Evolutionary conservation across 345 rosid species (phyloP).

Genomic region (Litchi chinensis): DNA sequence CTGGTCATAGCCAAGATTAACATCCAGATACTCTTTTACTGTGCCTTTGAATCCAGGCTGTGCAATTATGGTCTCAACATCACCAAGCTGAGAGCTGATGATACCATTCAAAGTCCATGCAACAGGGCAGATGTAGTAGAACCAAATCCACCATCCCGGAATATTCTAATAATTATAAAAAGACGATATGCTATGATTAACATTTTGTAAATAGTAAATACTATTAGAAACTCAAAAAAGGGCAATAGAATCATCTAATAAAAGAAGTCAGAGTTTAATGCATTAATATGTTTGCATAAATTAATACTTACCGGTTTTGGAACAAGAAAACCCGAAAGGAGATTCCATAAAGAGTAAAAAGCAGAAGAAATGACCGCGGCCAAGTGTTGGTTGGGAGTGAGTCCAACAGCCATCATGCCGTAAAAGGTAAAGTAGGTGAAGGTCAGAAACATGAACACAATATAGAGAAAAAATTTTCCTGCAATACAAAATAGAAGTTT

Average conservation of each 20-base stretch:
- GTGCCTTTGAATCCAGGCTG: slow-evolving; percentile 59
- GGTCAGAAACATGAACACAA: slow-evolving; percentile 45
- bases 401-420: slow-evolving; percentile 85
- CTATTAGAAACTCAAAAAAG: too few species aligned
- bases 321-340: slow-evolving; percentile 83
- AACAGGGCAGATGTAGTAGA: slow-evolving; percentile 78
- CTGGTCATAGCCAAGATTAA: slow-evolving; percentile 45
- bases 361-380: slow-evolving; percentile 71
- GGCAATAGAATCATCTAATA: too few species aligned
- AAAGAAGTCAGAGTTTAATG: too few species aligned
- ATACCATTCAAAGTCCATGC: slow-evolving; percentile 86
- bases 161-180: slow-evolving; percentile 47
- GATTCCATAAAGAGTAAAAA: slow-evolving; percentile 87
- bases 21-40: slow-evolving; percentile 62
- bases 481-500: background rate
- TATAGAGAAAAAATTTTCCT: slow-evolving; percentile 56
- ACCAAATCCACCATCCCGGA: slow-evolving; percentile 98
- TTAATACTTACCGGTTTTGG: background rate
- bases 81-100: slow-evolving; percentile 80
- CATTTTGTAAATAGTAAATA: background rate
- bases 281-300: too few species aligned
- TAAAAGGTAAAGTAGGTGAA: slow-evolving; percentile 75
- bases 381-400: slow-evolving; percentile 69
- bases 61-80: slow-evolving; percentile 58
- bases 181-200: background rate